phyloP scores from a whole-genome alignment of 2,329 filamentous ascomycete species.

The Diplodia corticola region DNA sequence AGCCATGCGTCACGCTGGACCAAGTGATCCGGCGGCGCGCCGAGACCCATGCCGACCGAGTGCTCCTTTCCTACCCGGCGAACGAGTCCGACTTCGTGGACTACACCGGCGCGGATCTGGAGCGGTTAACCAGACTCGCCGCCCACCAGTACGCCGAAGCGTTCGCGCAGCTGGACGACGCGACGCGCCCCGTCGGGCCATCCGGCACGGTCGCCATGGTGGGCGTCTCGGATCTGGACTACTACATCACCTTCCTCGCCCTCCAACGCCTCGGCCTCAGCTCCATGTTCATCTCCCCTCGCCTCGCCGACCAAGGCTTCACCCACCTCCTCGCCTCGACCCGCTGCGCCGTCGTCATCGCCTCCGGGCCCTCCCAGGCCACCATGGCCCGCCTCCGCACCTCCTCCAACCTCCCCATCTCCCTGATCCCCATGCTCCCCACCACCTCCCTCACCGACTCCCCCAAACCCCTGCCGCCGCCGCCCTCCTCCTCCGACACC shows the following conservation, averaged over 20 bases:
- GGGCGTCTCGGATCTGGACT: constrained; percentile 16
- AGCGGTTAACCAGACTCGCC: constrained; percentile 4
- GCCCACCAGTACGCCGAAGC: neutral
- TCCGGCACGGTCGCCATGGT: constrained; percentile 9
- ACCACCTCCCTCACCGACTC: neutral
- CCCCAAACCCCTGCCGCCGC: neutral
- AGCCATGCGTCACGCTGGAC: constrained; percentile 11
- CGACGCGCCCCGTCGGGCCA: neutral
- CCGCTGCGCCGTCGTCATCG: neutral
- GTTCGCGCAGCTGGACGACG: neutral
- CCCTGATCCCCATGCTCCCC: neutral
- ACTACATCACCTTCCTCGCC: constrained; percentile 51
- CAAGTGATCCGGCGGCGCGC: constrained; percentile 14
- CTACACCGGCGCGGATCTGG: constrained; percentile 13
- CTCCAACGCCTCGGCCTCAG: constrained; percentile 58
- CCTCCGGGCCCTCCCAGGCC: neutral
- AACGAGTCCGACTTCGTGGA: constrained; percentile 3
- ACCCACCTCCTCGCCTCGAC: constrained; percentile 2
- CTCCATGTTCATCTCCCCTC: constrained; percentile 55
- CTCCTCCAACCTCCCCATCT: neutral
- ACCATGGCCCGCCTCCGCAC: constrained; percentile 1
- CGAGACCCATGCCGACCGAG: neutral
- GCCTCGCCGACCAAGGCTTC: constrained; percentile 43
- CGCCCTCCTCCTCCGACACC: neutral
- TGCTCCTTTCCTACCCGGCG: constrained; percentile 12